These are phyloP conservation scores for Beta vulgaris DNA, from an alignment of 148 eudicot species.

Conservation along the genomic window DNA sequence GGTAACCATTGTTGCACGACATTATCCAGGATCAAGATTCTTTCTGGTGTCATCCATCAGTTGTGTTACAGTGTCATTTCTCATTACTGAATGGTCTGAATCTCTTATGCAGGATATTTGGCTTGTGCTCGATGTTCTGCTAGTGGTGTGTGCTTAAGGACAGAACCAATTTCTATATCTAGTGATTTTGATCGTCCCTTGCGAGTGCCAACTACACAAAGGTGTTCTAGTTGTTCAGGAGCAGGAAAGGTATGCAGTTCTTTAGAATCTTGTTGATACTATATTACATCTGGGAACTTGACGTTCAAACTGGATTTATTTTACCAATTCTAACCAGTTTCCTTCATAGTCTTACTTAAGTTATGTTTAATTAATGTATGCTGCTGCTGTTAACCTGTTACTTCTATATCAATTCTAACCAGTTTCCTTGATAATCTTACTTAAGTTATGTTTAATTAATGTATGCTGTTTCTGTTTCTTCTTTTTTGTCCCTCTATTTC, in stretches of 20 bases:
- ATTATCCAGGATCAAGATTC: background rate
- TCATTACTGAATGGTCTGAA: background rate
- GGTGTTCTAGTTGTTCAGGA: conserved; percentile 87
- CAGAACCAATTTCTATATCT: conserved; percentile 68
- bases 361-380: background rate
- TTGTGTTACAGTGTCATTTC: background rate
- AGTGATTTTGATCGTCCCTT: conserved; percentile 55
- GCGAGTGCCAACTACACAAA: conserved; percentile 64
- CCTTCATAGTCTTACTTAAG: background rate
- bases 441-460: background rate
- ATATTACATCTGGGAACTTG: background rate
- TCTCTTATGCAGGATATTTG: conserved; percentile 62
- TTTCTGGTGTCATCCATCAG: background rate
- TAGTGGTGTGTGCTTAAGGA: conserved; percentile 71
- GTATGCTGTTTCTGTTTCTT: background rate
- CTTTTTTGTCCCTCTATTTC: too few species aligned
- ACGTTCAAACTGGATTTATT: background rate
- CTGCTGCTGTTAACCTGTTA: background rate
- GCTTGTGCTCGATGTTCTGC: conserved; percentile 91
- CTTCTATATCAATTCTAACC: background rate
- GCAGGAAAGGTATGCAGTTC: conserved; percentile 70
- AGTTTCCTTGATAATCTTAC: background rate
- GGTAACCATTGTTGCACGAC: background rate
- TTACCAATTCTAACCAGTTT: background rate
- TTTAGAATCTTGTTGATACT: conserved; percentile 9